These are phyloP conservation scores for Dionaea muscipula DNA, from an alignment of 179 eudicot genomes.

Conservation along the genomic window DNA sequence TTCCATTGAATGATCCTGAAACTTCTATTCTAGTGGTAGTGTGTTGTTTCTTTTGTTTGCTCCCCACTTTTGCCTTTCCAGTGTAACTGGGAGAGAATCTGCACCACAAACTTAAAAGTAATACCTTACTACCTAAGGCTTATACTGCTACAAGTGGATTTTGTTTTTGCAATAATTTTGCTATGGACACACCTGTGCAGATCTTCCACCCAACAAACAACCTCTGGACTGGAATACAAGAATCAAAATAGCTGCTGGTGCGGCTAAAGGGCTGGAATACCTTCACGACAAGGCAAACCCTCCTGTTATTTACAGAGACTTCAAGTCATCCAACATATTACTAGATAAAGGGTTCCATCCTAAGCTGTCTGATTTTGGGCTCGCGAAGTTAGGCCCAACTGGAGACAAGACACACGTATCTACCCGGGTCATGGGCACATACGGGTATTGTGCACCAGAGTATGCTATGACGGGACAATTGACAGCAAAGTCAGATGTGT, in stretches of 20 bases:
- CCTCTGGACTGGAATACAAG: slow-evolving; percentile 20
- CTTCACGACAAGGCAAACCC: slow-evolving; percentile 27
- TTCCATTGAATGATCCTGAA: too few relatives aligned
- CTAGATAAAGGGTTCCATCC: slow-evolving; percentile 21
- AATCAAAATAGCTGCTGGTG: slow-evolving; percentile 25
- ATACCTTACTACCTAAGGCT: too few relatives aligned
- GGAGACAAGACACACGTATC: slow-evolving; percentile 18
- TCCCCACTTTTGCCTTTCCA: too few relatives aligned
- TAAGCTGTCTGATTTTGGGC: slow-evolving; percentile 30
- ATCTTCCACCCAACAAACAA: slow-evolving; percentile 11
- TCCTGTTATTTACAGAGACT: slow-evolving; percentile 24
- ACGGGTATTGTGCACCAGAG: slow-evolving; percentile 30
- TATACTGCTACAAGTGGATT: too few relatives aligned
- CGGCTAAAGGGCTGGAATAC: slow-evolving; percentile 26
- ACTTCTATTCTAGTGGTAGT: too few relatives aligned
- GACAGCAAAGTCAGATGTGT: slow-evolving; percentile 18
- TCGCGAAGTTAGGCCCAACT: slow-evolving; percentile 20
- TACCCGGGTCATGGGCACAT: slow-evolving; percentile 12
- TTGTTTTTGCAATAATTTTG: too few relatives aligned
- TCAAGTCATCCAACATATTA: slow-evolving; percentile 26
- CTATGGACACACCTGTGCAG: too few relatives aligned
- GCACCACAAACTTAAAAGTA: too few relatives aligned
- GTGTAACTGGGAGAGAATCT: too few relatives aligned
- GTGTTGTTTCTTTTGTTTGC: too few relatives aligned
- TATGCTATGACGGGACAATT: slow-evolving; percentile 17